A percentile compares a stretch with the other conserved stretches of the same genome.
phyloP scores from a whole-genome alignment of 2,329 filamentous ascomycete species.

The Fusarium oxysporum region DNA sequence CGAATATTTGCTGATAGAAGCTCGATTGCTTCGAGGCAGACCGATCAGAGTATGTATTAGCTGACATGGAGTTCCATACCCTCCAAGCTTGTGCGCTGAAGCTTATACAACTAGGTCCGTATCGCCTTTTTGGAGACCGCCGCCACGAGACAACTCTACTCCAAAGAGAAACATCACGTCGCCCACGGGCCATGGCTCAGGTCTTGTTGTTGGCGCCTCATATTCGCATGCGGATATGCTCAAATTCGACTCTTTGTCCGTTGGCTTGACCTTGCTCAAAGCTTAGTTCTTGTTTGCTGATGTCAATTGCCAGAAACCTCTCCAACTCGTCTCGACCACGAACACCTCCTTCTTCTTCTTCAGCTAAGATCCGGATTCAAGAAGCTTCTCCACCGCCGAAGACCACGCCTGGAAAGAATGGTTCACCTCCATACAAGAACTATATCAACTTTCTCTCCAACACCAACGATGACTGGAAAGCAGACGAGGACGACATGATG shows the following conservation, averaged over 20 bases:
- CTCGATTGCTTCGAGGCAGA: conserved; percentile 56
- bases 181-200: conserved; percentile 65
- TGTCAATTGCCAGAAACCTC: conserved; percentile 61
- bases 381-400: conserved; percentile 69
- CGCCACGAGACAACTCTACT: conserved; percentile 62
- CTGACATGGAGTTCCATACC: conserved; percentile 2
- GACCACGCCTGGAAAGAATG: conserved; percentile 64
- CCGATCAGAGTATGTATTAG: conserved; percentile 69
- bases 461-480: conserved; percentile 85
- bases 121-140: conserved; percentile 88
- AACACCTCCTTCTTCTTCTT: conserved; percentile 76
- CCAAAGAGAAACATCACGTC: conserved; percentile 61
- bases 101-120: conserved; percentile 68
- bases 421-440: conserved; percentile 72
- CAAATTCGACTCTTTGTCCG: conserved; percentile 84
- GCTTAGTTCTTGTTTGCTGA: conserved; percentile 4
- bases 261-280: conserved; percentile 18
- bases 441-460: conserved; percentile 87
- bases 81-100: conserved; percentile 44
- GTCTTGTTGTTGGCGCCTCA: conserved; percentile 88
- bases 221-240: conserved; percentile 97
- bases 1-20: conserved; percentile 43
- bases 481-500: conserved; percentile 80
- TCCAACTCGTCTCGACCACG: conserved; percentile 74
- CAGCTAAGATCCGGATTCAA: conserved; percentile 60